Percentiles rank a stretch among this genome's conserved stretches.
Evolutionary conservation across 352 stramenopile species (phyloP).

Genomic region (Pilasporangium apinafurcum): DNA sequence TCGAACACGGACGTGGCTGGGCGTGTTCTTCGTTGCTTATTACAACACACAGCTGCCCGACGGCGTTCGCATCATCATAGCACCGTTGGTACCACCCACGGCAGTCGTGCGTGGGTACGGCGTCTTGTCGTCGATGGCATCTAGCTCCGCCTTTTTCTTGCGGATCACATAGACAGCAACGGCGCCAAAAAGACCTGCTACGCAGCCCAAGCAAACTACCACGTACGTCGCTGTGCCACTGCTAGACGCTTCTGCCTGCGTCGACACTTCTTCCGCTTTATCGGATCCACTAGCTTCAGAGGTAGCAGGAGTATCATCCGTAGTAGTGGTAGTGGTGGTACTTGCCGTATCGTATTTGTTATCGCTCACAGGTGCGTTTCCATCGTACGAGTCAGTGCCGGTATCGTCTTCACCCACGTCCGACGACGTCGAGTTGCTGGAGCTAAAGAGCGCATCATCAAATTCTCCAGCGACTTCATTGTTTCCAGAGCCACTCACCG

Average conservation of each 20-base stretch:
- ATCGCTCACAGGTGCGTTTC: conserved; percentile 7
- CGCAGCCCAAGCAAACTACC: too few relatives aligned
- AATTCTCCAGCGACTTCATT: too few relatives aligned
- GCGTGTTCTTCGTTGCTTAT: neutral
- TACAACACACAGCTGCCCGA: conserved; percentile 35
- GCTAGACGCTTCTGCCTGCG: neutral
- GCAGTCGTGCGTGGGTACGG: conserved; percentile 12
- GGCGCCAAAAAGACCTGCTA: conserved; percentile 8
- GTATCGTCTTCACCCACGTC: too few relatives aligned
- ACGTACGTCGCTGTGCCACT: conserved; percentile 14
- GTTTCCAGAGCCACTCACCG: neutral
- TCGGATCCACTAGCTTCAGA: neutral
- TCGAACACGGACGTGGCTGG: too few relatives aligned
- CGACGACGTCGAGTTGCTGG: conserved; percentile 13
- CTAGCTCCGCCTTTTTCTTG: conserved; percentile 50
- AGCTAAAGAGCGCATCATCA: too few relatives aligned
- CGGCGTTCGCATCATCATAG: conserved; percentile 46
- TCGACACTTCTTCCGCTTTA: conserved; percentile 6
- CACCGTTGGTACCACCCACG: conserved; percentile 13
- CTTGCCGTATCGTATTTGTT: neutral
- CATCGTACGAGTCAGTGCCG: conserved; percentile 3
- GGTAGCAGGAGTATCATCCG: neutral
- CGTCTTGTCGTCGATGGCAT: conserved; percentile 55
- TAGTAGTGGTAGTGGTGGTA: neutral
- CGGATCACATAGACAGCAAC: conserved; percentile 22